Evolutionary conservation across 106 monocot genomes (phyloP).

Genomic region (Dendrobium chrysotoxum): DNA sequence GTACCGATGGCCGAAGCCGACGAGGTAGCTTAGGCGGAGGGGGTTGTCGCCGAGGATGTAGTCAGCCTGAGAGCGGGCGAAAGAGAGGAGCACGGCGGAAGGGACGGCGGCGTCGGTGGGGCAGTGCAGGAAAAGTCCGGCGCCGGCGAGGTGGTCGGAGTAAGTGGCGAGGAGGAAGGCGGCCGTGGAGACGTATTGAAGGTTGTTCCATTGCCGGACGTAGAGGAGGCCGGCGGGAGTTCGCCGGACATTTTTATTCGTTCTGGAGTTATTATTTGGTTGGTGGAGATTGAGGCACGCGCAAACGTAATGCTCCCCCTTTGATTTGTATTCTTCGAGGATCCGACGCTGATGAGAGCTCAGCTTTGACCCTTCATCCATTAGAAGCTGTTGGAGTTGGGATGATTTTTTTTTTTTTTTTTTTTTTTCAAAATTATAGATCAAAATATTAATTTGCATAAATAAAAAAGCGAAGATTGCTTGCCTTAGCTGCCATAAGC

Average conservation of each 20-base stretch:
- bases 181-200: conserved; percentile 52
- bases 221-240: conserved; percentile 49
- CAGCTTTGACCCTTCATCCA: not conserved
- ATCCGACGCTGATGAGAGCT: conserved; percentile 6
- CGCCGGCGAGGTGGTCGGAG: conserved; percentile 25
- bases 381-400: conserved; percentile 9
- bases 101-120: conserved; percentile 19
- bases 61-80: conserved; percentile 34
- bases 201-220: conserved; percentile 55
- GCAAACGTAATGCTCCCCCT: conserved; percentile 54
- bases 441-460: too few species aligned
- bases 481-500: conserved; percentile 45
- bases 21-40: conserved; percentile 36
- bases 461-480: not conserved
- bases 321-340: conserved; percentile 26
- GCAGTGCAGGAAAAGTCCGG: not conserved
- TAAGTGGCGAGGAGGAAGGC: conserved; percentile 43
- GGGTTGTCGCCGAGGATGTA: conserved; percentile 59
- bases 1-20: conserved; percentile 37
- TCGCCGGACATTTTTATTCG: conserved; percentile 18
- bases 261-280: conserved; percentile 11
- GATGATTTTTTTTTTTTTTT: conserved; percentile 12
- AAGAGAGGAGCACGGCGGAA: conserved; percentile 11
- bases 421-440: not conserved
- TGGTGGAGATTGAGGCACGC: conserved; percentile 25